Evolutionary conservation across 2,329 filamentous ascomycete species (phyloP).

Genomic region (Exophiala phaeomuriformis): DNA sequence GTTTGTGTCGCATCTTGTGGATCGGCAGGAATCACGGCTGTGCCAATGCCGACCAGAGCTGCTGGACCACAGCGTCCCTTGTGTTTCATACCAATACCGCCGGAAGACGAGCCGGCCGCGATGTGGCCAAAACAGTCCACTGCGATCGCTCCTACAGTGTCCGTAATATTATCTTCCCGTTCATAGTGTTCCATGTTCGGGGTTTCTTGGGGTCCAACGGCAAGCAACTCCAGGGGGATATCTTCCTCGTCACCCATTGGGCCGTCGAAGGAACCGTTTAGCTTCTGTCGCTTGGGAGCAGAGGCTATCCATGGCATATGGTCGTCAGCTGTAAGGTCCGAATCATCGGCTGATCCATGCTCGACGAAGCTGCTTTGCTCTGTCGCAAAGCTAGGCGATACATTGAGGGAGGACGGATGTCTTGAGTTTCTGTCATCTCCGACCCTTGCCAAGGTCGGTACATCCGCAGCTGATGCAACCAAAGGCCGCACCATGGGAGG

Average conservation of each 20-base stretch:
- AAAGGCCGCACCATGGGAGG: conserved; percentile 14
- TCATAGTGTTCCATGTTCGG: not conserved
- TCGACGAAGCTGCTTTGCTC: not conserved
- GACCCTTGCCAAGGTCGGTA: conserved; percentile 8
- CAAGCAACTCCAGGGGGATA: not conserved
- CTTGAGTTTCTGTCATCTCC: not conserved
- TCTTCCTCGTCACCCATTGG: conserved; percentile 1
- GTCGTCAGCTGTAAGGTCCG: conserved; percentile 16
- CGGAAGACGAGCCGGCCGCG: conserved; percentile 90
- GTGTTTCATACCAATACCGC: conserved; percentile 98
- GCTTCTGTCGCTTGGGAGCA: conserved; percentile 17
- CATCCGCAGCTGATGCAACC: conserved; percentile 15
- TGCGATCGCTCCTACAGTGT: conserved; percentile 93
- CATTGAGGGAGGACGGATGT: not conserved
- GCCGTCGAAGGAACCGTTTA: conserved; percentile 20
- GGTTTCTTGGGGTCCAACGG: not conserved
- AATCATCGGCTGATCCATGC: conserved; percentile 5
- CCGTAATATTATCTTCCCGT: conserved; percentile 62
- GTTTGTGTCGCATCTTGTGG: conserved; percentile 60
- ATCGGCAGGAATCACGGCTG: conserved; percentile 74
- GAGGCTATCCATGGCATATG: conserved; percentile 10
- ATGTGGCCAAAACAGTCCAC: conserved; percentile 81
- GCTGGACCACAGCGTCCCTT: conserved; percentile 84
- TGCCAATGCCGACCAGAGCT: conserved; percentile 84
- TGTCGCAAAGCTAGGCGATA: not conserved